Evolutionary conservation across 495 filamentous ascomycete genomes (phyloP).

Genomic region (Penicilliopsis zonata): DNA sequence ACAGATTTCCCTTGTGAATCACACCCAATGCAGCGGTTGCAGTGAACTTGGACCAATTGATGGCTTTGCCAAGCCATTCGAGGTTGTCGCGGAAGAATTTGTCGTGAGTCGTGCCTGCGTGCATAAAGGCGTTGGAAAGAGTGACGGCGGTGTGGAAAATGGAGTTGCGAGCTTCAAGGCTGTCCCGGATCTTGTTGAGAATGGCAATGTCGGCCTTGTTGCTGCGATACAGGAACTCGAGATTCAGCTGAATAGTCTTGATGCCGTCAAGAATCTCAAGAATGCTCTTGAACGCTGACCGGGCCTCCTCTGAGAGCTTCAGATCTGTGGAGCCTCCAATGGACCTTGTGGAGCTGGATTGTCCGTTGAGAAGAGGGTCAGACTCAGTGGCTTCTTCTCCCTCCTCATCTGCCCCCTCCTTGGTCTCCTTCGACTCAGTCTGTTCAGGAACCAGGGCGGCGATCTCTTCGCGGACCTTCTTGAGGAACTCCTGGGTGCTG

Average conservation of each 20-base stretch:
- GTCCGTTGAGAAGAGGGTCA: slow-evolving; percentile 37
- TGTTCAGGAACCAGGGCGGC: slow-evolving; percentile 43
- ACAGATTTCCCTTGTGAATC: slow-evolving; percentile 89
- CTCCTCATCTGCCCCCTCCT: slow-evolving; percentile 25
- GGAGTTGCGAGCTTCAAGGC: slow-evolving; percentile 87
- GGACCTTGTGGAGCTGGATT: slow-evolving; percentile 23
- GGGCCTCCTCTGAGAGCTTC: slow-evolving; percentile 29
- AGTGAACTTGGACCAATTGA: slow-evolving; percentile 99
- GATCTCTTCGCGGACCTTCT: slow-evolving; percentile 74
- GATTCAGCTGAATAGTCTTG: slow-evolving; percentile 82
- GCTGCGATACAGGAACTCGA: slow-evolving; percentile 93
- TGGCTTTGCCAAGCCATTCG: slow-evolving; percentile 96
- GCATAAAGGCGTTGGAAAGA: slow-evolving; percentile 98
- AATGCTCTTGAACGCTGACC: slow-evolving; percentile 63
- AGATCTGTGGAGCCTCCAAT: slow-evolving; percentile 33
- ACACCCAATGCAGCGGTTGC: slow-evolving; percentile 94
- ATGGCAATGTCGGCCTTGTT: slow-evolving; percentile 82
- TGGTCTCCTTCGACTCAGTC: slow-evolving; percentile 32
- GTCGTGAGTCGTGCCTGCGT: slow-evolving; percentile 95
- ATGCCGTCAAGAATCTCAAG: slow-evolving; percentile 79
- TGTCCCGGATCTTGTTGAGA: slow-evolving; percentile 91
- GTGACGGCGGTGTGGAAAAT: slow-evolving; percentile 98
- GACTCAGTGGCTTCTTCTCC: slow-evolving; percentile 42
- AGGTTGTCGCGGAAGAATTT: slow-evolving; percentile 96
- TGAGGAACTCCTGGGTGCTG: slow-evolving; percentile 91